phyloP scores from a whole-genome alignment of 371 early-diverging fungal species.

The Lichtheimia corymbifera region DNA sequence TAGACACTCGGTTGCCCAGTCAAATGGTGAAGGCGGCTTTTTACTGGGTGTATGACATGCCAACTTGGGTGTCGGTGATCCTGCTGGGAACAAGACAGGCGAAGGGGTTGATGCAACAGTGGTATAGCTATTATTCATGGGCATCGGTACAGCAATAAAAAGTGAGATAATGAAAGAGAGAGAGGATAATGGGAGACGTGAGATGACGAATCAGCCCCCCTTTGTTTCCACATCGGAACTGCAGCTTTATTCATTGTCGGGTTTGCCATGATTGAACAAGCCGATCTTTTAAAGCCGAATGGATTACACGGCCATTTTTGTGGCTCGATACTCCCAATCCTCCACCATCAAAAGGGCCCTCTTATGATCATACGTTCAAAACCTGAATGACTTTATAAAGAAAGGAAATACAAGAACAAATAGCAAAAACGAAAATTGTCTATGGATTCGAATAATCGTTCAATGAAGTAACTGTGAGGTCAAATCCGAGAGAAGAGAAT shows the following conservation, averaged over 20 bases:
- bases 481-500: constrained; percentile 37
- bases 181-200: not conserved
- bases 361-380: not conserved
- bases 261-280: no score
- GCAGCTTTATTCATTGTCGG: no score
- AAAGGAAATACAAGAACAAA: not conserved
- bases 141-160: not conserved
- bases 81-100: constrained; percentile 14
- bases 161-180: not conserved
- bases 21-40: constrained; percentile 19
- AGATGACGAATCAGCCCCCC: not conserved
- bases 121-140: not conserved
- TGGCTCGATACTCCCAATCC: no score
- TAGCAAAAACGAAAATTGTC: not conserved
- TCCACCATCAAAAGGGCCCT: no score
- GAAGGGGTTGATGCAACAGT: constrained; percentile 6
- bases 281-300: no score
- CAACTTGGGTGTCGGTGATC: constrained; percentile 22
- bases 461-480: constrained; percentile 30
- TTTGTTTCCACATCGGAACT: no score
- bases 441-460: constrained; percentile 34
- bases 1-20: constrained; percentile 16
- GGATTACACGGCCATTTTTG: no score
- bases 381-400: no score
- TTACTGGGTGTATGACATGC: constrained; percentile 17